Evolutionary conservation across 352 stramenopile genomes (phyloP).

Genomic region (Discostella stelligera): DNA sequence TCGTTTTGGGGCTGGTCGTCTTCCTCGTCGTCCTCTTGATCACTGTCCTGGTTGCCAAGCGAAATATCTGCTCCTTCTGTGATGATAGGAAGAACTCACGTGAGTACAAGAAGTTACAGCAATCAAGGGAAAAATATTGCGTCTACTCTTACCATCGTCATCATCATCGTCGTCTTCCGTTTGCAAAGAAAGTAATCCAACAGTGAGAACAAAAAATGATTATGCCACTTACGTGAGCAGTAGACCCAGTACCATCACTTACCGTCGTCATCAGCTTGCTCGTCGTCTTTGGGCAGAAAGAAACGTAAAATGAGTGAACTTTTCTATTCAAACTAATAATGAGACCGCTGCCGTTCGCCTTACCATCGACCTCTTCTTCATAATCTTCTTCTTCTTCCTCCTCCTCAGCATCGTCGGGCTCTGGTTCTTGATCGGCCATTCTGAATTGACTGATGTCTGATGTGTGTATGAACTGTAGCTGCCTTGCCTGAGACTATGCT

Average conservation of each 20-base stretch:
- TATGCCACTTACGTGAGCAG: no score
- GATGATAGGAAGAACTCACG: no score
- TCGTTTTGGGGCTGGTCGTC: neutral
- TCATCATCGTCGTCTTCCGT: neutral
- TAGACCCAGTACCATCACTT: no score
- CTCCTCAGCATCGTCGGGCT: constrained; percentile 4
- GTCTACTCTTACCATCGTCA: neutral
- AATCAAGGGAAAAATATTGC: no score
- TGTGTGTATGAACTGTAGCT: no score
- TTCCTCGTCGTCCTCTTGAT: neutral
- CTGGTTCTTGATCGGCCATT: constrained; percentile 1
- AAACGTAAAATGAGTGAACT: neutral
- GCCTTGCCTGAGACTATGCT: no score
- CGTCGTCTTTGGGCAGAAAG: neutral
- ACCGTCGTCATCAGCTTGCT: no score
- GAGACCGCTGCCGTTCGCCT: neutral
- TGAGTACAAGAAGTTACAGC: no score
- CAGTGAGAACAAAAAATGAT: neutral
- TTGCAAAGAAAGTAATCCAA: neutral
- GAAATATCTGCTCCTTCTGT: neutral
- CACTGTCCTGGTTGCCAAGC: neutral
- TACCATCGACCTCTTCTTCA: neutral
- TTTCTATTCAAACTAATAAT: neutral
- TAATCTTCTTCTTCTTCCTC: constrained; percentile 9
- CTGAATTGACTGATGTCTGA: no score